These are phyloP conservation scores for Turnera subulata DNA, from an alignment of 345 rosid genomes.

Conservation along the genomic window DNA sequence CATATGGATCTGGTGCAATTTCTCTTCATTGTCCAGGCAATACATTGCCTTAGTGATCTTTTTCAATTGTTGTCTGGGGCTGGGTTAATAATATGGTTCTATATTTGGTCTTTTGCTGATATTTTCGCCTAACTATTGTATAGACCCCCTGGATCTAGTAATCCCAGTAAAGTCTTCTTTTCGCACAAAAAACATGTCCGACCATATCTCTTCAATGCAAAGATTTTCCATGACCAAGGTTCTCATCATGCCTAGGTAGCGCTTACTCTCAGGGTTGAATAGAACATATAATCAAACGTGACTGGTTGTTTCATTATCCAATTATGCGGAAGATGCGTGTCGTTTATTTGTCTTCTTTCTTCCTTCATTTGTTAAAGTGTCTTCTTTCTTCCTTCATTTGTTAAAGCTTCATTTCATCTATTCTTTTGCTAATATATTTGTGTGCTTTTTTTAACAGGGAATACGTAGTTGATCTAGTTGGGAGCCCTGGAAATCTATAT, in stretches of 20 bases:
- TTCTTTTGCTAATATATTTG: slow-evolving; percentile 7
- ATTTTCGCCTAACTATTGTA: too few species aligned
- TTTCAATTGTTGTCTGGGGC: too few species aligned
- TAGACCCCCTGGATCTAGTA: too few species aligned
- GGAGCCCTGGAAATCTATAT: slow-evolving; percentile 82
- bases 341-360: neutral
- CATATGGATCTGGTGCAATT: too few species aligned
- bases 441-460: slow-evolving; percentile 57
- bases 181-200: too few species aligned
- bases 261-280: neutral
- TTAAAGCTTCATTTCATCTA: neutral
- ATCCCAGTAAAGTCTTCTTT: too few species aligned
- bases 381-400: neutral
- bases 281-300: neutral
- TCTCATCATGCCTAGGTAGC: neutral
- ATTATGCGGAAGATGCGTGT: neutral
- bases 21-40: too few species aligned
- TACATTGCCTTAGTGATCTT: too few species aligned
- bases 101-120: too few species aligned
- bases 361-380: neutral
- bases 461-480: slow-evolving; percentile 91
- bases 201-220: too few species aligned
- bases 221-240: too few species aligned
- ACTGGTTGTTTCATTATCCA: neutral
- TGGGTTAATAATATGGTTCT: too few species aligned